Conservation (phyloP, 495 filamentous ascomycete genomes). For the Hypoxylon rickii region DNA sequence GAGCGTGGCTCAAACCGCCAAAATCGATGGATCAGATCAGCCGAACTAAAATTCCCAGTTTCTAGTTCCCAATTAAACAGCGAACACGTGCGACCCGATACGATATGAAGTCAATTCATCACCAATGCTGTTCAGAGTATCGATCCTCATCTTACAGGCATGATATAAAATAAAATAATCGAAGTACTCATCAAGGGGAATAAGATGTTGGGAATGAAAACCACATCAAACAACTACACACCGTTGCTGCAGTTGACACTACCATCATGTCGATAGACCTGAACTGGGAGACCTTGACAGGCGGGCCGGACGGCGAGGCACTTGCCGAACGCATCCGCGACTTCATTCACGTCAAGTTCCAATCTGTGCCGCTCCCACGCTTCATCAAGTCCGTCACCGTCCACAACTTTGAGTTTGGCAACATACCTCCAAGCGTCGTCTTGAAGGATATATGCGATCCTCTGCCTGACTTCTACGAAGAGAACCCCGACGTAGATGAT, state of each 20-base stretch:
- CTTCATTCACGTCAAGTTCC: conserved; percentile 95
- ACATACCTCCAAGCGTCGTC: conserved; percentile 78
- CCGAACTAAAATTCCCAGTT: no score
- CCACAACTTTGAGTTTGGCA: conserved; percentile 91
- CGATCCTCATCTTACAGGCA: not conserved
- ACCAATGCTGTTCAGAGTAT: not conserved
- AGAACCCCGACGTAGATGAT: conserved; percentile 61
- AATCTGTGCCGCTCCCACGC: conserved; percentile 83
- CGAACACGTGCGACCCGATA: not conserved
- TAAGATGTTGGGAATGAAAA: conserved; percentile 4
- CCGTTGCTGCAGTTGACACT: not conserved
- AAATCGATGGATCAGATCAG: no score
- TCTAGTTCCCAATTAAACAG: no score
- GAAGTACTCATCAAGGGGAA: not conserved
- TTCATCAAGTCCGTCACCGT: conserved; percentile 97
- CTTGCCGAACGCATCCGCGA: conserved; percentile 84
- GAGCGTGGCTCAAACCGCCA: no score
- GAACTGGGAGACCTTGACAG: conserved; percentile 92
- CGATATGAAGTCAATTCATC: conserved; percentile 3
- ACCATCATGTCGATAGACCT: conserved; percentile 90
- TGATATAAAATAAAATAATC: not conserved
- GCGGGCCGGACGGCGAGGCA: conserved; percentile 79
- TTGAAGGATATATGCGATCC: conserved; percentile 97
- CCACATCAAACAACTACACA: conserved; percentile 7
- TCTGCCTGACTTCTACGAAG: conserved; percentile 94